Base-by-base conservation (phyloP, 345 rosid species). In the Abelmoschus esculentus region DNA sequence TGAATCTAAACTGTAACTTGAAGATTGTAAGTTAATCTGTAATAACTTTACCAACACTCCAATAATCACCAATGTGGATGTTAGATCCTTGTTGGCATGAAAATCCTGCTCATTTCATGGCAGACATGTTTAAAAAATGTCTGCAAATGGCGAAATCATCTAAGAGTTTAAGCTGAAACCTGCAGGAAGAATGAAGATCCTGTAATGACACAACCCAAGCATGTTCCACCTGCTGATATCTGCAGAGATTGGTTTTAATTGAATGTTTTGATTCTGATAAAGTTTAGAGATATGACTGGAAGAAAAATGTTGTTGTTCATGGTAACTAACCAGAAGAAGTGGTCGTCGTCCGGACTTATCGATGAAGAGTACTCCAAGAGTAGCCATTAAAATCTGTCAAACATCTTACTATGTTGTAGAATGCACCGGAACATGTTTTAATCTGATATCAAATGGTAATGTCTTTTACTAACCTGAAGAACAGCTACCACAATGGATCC, bases 171-270 rank as follows among this genome's bases (percentile, higher is more conserved):
- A 49, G 49, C 1, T 4, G n/a, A 54, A 38, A 79, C 83, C 85
- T 80, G 80, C 36, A 80, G 52, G 32, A 61, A 36, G 73, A 80
- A 83, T 66, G 80, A 67, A 4, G 69, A 8, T n/a, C 80, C 86
- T 13, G 73, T 58, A 5, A 75, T 40, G 67, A 54, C 63, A 66
- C 59, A 50, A 69, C 75, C 72, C 14, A 78, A 44, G 65, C 72
- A 64, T 63, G 61, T 61, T 29, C 78, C 83, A 1, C 66, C 55
- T 3, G 70, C 44, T 31, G 82, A 69, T 54, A 62, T 67, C 80
- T 80, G 75, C 31, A 72, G 46, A 9, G 6, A 28, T 13, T 8
- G 29, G 22, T 4, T 29, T 49, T 38, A 50, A 12, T 18, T 61
- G 12, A 14, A 12, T 18, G 7, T 8, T n/a, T 15, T 0, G 2